Conservation (phyloP, 1,139 yeast genomes). For the Nakaseomyces glabratus region DNA sequence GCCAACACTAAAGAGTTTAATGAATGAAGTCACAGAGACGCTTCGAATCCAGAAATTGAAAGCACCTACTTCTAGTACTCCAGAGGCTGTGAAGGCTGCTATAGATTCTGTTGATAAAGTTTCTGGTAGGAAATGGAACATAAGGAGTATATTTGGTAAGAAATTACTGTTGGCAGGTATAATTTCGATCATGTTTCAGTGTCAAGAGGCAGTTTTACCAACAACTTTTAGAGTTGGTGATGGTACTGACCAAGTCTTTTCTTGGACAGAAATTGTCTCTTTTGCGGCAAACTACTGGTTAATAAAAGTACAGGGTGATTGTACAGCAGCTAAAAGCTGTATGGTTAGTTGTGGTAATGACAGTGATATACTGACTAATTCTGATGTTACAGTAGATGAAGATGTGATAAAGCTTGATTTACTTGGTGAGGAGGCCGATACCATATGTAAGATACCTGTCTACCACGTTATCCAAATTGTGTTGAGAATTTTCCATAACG, state of each 20-base stretch:
- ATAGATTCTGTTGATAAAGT: not conserved
- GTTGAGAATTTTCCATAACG: conserved; percentile 64
- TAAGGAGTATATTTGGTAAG: conserved; percentile 41
- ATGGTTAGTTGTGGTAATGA: conserved; percentile 7
- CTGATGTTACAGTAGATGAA: not conserved
- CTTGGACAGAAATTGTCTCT: conserved; percentile 58
- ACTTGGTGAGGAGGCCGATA: conserved; percentile 12
- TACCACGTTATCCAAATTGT: conserved; percentile 69
- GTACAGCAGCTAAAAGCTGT: conserved; percentile 15
- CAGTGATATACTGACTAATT: conserved; percentile 1
- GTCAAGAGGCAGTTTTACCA: conserved; percentile 47
- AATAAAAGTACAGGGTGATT: conserved; percentile 18
- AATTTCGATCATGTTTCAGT: conserved; percentile 57
- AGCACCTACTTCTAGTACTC: not conserved
- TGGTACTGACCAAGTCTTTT: conserved; percentile 19
- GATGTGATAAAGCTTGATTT: conserved; percentile 20
- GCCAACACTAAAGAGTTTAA: conserved; percentile 45
- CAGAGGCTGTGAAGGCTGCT: not conserved
- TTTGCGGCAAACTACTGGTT: conserved; percentile 57
- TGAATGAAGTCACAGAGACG: conserved; percentile 20
- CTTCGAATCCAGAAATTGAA: not conserved
- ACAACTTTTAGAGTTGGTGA: conserved; percentile 47
- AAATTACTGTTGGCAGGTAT: conserved; percentile 63
- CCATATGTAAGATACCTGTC: conserved; percentile 46
- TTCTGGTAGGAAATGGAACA: conserved; percentile 9